Evolutionary conservation across 805 yeast genomes (phyloP).

Genomic region (Hanseniaspora lindneri): DNA sequence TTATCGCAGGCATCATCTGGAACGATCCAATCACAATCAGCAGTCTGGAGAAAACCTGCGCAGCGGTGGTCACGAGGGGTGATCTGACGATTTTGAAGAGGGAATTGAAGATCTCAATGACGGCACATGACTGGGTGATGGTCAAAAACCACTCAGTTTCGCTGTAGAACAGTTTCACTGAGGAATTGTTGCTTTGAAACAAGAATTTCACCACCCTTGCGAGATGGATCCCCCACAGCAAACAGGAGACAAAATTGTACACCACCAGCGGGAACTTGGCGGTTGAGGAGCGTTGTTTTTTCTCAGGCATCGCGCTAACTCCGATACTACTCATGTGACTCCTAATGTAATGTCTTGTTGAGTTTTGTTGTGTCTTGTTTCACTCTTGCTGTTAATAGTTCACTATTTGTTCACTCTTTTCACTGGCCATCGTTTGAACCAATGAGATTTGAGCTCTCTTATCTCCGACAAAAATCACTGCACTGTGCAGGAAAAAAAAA

Average conservation of each 20-base stretch:
- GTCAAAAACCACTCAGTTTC: conserved; percentile 36
- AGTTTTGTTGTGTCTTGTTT: too few relatives aligned
- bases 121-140: conserved; percentile 63
- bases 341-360: too few relatives aligned
- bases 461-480: too few relatives aligned
- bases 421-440: too few relatives aligned
- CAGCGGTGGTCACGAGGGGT: conserved; percentile 68
- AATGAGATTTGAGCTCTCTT: too few relatives aligned
- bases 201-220: conserved; percentile 33
- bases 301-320: neutral
- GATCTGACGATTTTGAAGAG: conserved; percentile 71
- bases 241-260: conserved; percentile 44
- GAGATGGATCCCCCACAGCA: conserved; percentile 43
- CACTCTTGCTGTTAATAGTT: too few relatives aligned
- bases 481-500: too few relatives aligned
- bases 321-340: neutral
- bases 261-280: conserved; percentile 32
- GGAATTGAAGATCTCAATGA: conserved; percentile 71
- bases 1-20: conserved; percentile 49
- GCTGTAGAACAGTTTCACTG: conserved; percentile 48
- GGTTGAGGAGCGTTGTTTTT: too few relatives aligned
- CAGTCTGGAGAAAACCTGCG: conserved; percentile 80
- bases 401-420: too few relatives aligned
- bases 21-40: conserved; percentile 75
- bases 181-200: conserved; percentile 49